Percentiles rank a stretch among this genome's conserved stretches.
phyloP scores from a whole-genome alignment of 805 yeast genomes.

The Ascoidea rubescens region DNA sequence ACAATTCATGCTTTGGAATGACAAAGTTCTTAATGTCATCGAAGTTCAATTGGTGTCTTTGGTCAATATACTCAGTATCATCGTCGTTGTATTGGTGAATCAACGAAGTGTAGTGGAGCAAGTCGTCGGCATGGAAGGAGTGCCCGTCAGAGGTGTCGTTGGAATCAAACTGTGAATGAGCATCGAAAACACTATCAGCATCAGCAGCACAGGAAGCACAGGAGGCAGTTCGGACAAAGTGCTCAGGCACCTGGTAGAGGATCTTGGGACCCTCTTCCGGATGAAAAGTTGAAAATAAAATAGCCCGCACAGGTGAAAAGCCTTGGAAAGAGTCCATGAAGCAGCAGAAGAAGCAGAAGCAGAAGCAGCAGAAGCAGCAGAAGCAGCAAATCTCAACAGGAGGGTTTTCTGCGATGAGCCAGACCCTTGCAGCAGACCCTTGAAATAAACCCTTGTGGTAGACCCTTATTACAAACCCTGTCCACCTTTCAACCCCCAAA shows the following conservation, averaged over 20 bases:
- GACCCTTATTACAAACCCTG: too few relatives aligned
- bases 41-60: conserved; percentile 30
- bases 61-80: background rate
- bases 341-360: too few relatives aligned
- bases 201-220: background rate
- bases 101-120: background rate
- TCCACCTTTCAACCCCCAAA: too few relatives aligned
- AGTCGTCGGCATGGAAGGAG: background rate
- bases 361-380: too few relatives aligned
- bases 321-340: conserved; percentile 24
- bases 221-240: conserved; percentile 3
- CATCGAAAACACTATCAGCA: background rate
- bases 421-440: too few relatives aligned
- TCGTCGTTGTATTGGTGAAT: conserved; percentile 17
- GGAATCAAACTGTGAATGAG: background rate
- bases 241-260: conserved; percentile 68
- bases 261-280: conserved; percentile 94
- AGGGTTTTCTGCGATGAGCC: too few relatives aligned
- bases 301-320: conserved; percentile 77
- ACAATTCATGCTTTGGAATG: conserved; percentile 85
- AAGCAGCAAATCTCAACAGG: too few relatives aligned
- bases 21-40: conserved; percentile 80
- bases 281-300: conserved; percentile 85
- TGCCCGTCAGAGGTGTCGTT: background rate
- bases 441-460: too few relatives aligned